Percentiles rank a stretch among this genome's conserved stretches.
Conservation (phyloP, 768 basidiomycete genomes). For the Auriculariales sp. region DNA sequence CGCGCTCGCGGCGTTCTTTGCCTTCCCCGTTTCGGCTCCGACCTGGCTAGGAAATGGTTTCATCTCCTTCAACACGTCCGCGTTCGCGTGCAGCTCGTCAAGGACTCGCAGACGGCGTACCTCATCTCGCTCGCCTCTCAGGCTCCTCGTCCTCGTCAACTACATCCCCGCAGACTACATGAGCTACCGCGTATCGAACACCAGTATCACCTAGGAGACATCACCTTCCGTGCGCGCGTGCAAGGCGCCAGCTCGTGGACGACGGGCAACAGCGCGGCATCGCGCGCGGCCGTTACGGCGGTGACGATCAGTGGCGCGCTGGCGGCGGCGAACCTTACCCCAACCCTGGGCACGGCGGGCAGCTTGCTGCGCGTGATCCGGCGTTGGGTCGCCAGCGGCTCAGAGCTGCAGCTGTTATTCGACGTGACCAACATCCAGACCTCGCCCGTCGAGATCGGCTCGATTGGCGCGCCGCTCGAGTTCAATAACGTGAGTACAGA, state of each 20-base stretch:
- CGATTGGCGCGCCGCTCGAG: constrained; percentile 36
- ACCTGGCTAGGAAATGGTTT: constrained; percentile 33
- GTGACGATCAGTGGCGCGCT: constrained; percentile 26
- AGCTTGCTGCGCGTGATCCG: constrained; percentile 36
- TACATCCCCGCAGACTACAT: too few species aligned
- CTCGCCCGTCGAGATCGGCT: constrained; percentile 35
- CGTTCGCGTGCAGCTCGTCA: constrained; percentile 33
- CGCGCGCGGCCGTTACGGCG: constrained; percentile 25
- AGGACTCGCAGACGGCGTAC: constrained; percentile 41
- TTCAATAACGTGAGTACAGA: constrained; percentile 34
- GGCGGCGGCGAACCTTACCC: constrained; percentile 31
- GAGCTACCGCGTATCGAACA: too few species aligned
- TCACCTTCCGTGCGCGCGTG: constrained; percentile 35
- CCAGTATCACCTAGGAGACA: constrained; percentile 41
- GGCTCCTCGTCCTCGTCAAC: constrained; percentile 26
- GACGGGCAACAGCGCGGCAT: constrained; percentile 28
- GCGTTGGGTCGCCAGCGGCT: constrained; percentile 31
- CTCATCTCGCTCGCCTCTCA: constrained; percentile 24
- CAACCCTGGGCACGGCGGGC: constrained; percentile 26
- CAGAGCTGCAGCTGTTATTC: constrained; percentile 31
- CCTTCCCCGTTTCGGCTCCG: too few species aligned
- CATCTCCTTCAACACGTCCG: constrained; percentile 28
- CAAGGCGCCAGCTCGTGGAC: constrained; percentile 32
- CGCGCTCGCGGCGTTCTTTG: too few species aligned
- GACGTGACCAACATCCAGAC: constrained; percentile 34